Evolutionary conservation across 2,329 filamentous ascomycete genomes (phyloP), one percentile per base, ranked within the genome.

Genomic region (Penicillium sp.): DNA sequence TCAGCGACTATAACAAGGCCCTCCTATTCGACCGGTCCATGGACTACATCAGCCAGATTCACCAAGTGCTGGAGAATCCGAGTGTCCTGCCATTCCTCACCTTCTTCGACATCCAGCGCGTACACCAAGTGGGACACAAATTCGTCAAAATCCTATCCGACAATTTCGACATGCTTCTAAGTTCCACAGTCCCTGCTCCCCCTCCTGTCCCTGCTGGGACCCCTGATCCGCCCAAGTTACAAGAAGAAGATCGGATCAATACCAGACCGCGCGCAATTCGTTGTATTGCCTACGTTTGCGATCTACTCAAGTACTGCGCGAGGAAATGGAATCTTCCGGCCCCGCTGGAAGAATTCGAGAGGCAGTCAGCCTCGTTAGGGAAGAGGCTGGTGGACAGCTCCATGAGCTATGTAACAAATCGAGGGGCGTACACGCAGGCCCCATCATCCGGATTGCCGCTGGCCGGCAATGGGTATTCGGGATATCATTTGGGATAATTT

Each of bases 1-100:
- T 90, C 40, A 84, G 82, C 3, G 80, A 88, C 37, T 89, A 91
- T 63, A 86, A 84, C 29, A 86, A 89, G 51, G 76, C 83, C 24
- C 75, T 95, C 20, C 87, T 95, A 32, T 95, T 95, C 64, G 89
- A 95, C 64, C 85, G 93, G 60, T 84, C 84, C 53, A 82, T 91
- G 55, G 79, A 84, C n/a, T 96, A 93, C 62, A 79, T 93, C 40
- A 79, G 86, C 49, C 80, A 82, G 50, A 81, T 95, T 52, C 79
- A 86, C 57, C 79, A 81, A 4, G 77, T 89, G 37, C 77, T 86
- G 20, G 77, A 78, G 47, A 76, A 79, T 55, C 66, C 78, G 3
- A 69, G 74, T 26, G 78, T 82, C 50, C 76, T 78, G 13, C 79
- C 84, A 4, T 85, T 91, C 42, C 81, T 93, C 59, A 91, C 87